Conservation (phyloP, 306 rosid species). For the Carpinus fangiana region DNA sequence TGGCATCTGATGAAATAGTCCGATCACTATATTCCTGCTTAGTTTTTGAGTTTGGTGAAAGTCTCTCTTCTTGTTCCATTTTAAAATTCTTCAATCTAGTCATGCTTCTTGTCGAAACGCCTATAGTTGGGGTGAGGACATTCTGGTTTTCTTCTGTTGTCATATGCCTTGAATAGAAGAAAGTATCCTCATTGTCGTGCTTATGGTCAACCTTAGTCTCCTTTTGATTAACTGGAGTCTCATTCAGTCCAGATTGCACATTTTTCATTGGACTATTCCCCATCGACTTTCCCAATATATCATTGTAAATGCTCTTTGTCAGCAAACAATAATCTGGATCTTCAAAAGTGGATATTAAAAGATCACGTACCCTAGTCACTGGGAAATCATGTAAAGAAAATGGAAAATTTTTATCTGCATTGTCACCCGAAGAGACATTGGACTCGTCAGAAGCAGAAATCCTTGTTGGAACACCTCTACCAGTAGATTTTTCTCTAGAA, state of each 20-base stretch:
- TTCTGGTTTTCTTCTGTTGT: neutral
- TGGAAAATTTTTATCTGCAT: constrained; percentile 7
- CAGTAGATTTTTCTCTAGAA: constrained; percentile 15
- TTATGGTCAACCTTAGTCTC: neutral
- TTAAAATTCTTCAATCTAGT: constrained; percentile 13
- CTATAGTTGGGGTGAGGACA: neutral
- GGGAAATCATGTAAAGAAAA: constrained; percentile 29
- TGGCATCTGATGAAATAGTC: neutral
- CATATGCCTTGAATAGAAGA: neutral
- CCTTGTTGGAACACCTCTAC: neutral
- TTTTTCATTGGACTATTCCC: neutral
- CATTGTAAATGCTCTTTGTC: constrained; percentile 15
- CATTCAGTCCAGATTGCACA: constrained; percentile 6
- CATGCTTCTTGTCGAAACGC: constrained; percentile 40
- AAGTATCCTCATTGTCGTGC: neutral
- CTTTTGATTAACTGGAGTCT: constrained; percentile 6
- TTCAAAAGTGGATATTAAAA: constrained; percentile 32
- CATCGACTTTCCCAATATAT: constrained; percentile 15
- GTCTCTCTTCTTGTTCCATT: neutral
- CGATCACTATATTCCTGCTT: neutral
- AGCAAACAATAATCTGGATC: constrained; percentile 25
- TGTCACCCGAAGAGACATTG: constrained; percentile 19
- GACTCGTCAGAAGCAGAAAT: constrained; percentile 28
- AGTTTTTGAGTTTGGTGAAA: neutral
- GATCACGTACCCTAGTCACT: constrained; percentile 29